Conservation (phyloP, 2,329 filamentous ascomycete species). For the Penicillium corylophilum region DNA sequence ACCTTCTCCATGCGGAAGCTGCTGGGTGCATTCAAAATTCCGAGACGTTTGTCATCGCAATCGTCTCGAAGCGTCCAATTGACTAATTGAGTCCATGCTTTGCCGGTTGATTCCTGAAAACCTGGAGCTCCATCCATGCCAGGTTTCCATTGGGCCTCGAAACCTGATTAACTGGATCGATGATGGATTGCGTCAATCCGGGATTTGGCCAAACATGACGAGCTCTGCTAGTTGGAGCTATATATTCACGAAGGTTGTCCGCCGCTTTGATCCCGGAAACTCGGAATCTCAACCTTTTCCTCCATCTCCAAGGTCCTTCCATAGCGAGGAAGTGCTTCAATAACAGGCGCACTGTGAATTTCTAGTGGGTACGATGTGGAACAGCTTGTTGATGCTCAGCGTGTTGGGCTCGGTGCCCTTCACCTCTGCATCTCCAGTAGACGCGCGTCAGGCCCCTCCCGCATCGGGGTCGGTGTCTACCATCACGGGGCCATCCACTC, state of each 20-base stretch:
- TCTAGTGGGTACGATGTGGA: slow-evolving; percentile 15
- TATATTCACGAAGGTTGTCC: background rate
- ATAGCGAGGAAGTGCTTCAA: background rate
- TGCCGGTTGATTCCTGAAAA: background rate
- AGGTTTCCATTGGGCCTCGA: background rate
- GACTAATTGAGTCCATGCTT: background rate
- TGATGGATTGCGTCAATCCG: slow-evolving; percentile 1
- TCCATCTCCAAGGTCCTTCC: background rate
- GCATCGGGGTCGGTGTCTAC: background rate
- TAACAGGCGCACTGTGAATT: background rate
- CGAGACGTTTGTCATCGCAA: slow-evolving; percentile 1
- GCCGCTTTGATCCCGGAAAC: background rate
- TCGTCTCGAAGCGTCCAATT: background rate
- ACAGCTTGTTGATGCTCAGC: slow-evolving; percentile 12
- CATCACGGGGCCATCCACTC: slow-evolving; percentile 35
- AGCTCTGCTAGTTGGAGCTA: background rate
- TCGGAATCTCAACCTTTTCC: background rate
- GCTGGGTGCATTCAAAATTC: background rate
- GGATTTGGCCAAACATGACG: background rate
- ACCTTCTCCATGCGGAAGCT: background rate
- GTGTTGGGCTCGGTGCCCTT: slow-evolving; percentile 19
- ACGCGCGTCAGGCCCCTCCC: slow-evolving; percentile 1
- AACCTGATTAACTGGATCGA: background rate
- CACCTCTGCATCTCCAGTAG: slow-evolving; percentile 14
- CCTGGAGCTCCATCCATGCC: background rate